phyloP scores from a whole-genome alignment of 75 land plant species.

The Cryptomeria japonica region DNA sequence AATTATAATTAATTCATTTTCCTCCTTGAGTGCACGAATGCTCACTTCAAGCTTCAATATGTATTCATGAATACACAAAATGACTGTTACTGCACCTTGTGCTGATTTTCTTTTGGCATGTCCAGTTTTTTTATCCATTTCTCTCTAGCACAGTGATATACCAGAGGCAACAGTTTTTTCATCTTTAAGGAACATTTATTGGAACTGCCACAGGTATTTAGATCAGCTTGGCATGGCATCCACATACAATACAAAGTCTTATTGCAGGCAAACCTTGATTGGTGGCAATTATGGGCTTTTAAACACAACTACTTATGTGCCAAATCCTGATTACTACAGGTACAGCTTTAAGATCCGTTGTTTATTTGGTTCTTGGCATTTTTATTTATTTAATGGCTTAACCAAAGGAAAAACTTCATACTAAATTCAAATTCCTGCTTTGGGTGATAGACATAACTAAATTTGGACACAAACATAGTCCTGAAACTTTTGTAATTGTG shows the following conservation, averaged over 20 bases:
- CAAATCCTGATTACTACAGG: constrained; percentile 88
- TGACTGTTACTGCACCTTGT: neutral
- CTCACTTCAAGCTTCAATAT: neutral
- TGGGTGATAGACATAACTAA: neutral
- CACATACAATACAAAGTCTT: constrained; percentile 47
- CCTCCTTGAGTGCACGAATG: neutral
- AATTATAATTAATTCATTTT: neutral
- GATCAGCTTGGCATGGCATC: constrained; percentile 84
- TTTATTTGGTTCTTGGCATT: neutral
- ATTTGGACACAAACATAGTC: neutral
- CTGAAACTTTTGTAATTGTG: neutral
- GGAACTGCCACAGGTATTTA: constrained; percentile 51
- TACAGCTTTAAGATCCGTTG: constrained; percentile 1
- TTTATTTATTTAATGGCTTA: neutral
- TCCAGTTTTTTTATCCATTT: neutral
- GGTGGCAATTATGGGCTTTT: constrained; percentile 84
- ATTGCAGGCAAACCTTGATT: constrained; percentile 69
- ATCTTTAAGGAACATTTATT: neutral
- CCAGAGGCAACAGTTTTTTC: neutral
- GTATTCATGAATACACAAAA: neutral
- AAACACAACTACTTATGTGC: constrained; percentile 57
- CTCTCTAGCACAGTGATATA: neutral
- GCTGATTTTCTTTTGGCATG: neutral
- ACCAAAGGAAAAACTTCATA: neutral
- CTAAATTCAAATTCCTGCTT: neutral